Evolutionary conservation across 306 rosid species (phyloP).

Genomic region (Prosopis cineraria): DNA sequence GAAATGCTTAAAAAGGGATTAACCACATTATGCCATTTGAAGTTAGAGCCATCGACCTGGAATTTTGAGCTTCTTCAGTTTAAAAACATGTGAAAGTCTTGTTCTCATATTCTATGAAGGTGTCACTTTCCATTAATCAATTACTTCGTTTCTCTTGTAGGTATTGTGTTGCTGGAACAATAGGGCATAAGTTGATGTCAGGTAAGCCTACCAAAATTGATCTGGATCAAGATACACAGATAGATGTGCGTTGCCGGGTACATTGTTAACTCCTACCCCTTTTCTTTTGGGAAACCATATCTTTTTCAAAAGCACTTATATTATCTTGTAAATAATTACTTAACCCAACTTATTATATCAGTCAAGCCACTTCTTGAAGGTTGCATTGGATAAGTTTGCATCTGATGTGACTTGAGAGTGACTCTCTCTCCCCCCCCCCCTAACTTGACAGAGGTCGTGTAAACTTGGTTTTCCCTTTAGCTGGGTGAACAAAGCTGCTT

Average conservation of each 20-base stretch:
- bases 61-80: neutral
- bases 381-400: too few relatives aligned
- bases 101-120: neutral
- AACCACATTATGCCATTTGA: neutral
- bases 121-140: neutral
- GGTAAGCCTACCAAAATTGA: constrained; percentile 75
- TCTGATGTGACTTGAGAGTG: too few relatives aligned
- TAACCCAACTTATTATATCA: too few relatives aligned
- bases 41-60: neutral
- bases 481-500: too few relatives aligned
- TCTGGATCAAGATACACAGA: constrained; percentile 65
- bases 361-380: too few relatives aligned
- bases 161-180: constrained; percentile 81
- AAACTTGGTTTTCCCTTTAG: too few relatives aligned
- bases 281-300: neutral
- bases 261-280: constrained; percentile 26
- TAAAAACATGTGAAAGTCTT: neutral
- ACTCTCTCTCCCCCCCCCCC: too few relatives aligned
- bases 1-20: neutral
- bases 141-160: constrained; percentile 43
- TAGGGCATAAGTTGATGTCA: constrained; percentile 86
- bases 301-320: neutral
- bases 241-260: constrained; percentile 91
- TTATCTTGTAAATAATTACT: neutral
- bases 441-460: too few relatives aligned